Evolutionary conservation across 1,139 yeast genomes (phyloP).

Genomic region (Yamadazyma jaroonii): DNA sequence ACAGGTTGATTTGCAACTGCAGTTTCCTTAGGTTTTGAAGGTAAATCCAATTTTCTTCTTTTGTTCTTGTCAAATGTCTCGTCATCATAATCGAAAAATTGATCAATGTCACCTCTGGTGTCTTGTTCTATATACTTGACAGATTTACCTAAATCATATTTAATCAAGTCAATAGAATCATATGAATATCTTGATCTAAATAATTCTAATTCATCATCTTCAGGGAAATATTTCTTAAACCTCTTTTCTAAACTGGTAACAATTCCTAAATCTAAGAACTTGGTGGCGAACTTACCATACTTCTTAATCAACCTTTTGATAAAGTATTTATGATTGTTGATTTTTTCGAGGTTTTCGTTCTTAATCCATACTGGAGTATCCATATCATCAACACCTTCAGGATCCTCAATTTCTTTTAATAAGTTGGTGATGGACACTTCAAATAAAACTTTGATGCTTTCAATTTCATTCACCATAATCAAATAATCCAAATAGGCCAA

Average conservation of each 20-base stretch:
- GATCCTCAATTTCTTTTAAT: slow-evolving; percentile 32
- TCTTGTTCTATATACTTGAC: slow-evolving; percentile 5
- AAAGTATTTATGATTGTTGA: slow-evolving; percentile 22
- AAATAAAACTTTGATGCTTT: slow-evolving; percentile 78
- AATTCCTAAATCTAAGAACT: slow-evolving; percentile 66
- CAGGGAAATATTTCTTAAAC: slow-evolving; percentile 64
- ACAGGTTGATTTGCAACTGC: not conserved
- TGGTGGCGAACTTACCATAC: slow-evolving; percentile 31
- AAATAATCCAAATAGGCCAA: slow-evolving; percentile 71
- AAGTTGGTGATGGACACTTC: slow-evolving; percentile 51
- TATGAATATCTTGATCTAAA: slow-evolving; percentile 46
- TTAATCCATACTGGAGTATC: slow-evolving; percentile 21
- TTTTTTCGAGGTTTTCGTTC: slow-evolving; percentile 21
- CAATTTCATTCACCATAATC: slow-evolving; percentile 69
- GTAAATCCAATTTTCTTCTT: slow-evolving; percentile 18
- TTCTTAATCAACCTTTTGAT: slow-evolving; percentile 21
- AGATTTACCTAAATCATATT: slow-evolving; percentile 39
- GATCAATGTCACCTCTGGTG: slow-evolving; percentile 14
- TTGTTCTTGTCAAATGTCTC: slow-evolving; percentile 20
- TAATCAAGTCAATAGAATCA: slow-evolving; percentile 43
- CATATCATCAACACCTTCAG: slow-evolving; percentile 21
- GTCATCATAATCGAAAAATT: slow-evolving; percentile 14
- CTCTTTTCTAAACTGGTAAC: slow-evolving; percentile 65
- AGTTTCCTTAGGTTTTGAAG: slow-evolving; percentile 10
- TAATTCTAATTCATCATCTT: slow-evolving; percentile 44